Base-by-base conservation (phyloP, 2,329 filamentous ascomycete genomes). In the Sporothrix humicola region DNA sequence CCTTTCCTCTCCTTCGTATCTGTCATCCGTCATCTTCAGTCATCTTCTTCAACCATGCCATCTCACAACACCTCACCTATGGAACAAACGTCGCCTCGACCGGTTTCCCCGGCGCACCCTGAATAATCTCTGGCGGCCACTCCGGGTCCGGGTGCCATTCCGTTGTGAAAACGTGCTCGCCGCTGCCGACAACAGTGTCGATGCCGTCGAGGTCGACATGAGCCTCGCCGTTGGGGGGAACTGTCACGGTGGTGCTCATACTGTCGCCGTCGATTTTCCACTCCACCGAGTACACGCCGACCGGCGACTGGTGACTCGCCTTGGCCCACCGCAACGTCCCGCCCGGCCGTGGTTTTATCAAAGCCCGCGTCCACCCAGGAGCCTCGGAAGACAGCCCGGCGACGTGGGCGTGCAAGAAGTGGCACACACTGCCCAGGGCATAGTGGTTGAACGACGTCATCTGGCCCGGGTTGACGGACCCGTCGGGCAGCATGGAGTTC, bases 401-500 rank as follows among this genome's bases (percentile, higher is more conserved):
- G 8, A 58, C 56, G 20, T 82, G 3, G 66, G 75, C 71, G 74
- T 83, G 81, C 71, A 83, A 76, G 79, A 81, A 84, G 56, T 80
- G 77, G 6, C 79, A 81, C 52, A 84, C 81, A 42, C 79, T 79
- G 12, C 82, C 82, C 6, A 83, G 80, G 0, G 82, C 81, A 73
- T 84, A 84, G 76, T 84, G 82, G 76, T 84, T 82, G 75, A 83
- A 81, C 82, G 79, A 1, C 72, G 82, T 84, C 83, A 84, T 83
- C 23, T 78, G 74, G 6, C 82, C 80, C 0, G 81, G 79, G 73
- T 84, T 83, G 66, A 83, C 78, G 2, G 70, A 77, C 0, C 81
- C 82, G 71, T 83, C 78, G 0, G 81, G 79, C 26, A 83, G 75
- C 77, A 84, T 79, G 46, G 78, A 79, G 72, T 84, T 81, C 82